These are phyloP conservation scores for Chenopodium formosanum DNA, from an alignment of 148 eudicot genomes.

Conservation along the genomic window DNA sequence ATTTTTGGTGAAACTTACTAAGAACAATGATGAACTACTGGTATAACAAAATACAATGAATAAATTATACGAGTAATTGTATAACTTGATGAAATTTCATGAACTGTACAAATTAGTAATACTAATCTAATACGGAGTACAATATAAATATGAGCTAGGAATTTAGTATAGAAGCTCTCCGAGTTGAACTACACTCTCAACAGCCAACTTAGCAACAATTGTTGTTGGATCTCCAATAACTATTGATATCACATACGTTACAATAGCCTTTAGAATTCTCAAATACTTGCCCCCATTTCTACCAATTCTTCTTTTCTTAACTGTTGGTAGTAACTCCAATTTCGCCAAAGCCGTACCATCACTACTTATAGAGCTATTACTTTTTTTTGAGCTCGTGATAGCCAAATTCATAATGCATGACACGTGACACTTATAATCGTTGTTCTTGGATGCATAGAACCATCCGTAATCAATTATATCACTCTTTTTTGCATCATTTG, in stretches of 20 bases:
- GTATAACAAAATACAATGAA: too few relatives aligned
- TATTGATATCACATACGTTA: not conserved
- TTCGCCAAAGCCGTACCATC: not conserved
- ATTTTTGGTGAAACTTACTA: too few relatives aligned
- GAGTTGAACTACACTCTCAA: too few relatives aligned
- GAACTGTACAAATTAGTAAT: too few relatives aligned
- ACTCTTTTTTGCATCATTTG: not conserved
- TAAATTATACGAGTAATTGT: too few relatives aligned
- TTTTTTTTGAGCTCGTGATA: too few relatives aligned
- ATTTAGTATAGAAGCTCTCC: too few relatives aligned
- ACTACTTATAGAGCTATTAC: not conserved
- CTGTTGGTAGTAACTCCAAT: not conserved
- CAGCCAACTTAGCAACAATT: too few relatives aligned
- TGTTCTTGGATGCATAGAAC: slow-evolving; percentile 7
- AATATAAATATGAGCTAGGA: too few relatives aligned
- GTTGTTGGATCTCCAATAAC: not conserved
- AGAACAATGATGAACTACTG: too few relatives aligned
- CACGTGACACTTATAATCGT: slow-evolving; percentile 16
- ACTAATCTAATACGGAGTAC: too few relatives aligned
- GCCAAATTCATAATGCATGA: not conserved
- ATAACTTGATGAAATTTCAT: too few relatives aligned
- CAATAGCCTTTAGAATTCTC: not conserved
- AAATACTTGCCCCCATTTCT: slow-evolving; percentile 5
- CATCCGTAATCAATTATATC: not conserved
- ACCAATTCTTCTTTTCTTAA: not conserved